Percentiles rank a stretch among this genome's conserved stretches.
phyloP scores from a whole-genome alignment of 2,329 filamentous ascomycete species.

The Sporothrix schenckii region DNA sequence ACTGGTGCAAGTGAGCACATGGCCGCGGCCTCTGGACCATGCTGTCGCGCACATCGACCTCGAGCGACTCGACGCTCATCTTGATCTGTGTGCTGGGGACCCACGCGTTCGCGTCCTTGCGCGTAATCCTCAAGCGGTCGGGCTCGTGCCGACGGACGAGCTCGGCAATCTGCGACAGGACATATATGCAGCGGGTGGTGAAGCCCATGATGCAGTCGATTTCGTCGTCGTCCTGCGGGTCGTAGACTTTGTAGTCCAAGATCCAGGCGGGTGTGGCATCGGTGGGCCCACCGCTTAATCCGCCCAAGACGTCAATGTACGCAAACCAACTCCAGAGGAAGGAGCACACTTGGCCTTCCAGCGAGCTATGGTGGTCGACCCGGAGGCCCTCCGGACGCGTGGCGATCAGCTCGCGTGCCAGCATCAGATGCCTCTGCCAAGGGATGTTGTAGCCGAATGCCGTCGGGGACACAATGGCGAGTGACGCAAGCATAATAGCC shows the following conservation, averaged over 20 bases:
- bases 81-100: conserved; percentile 58
- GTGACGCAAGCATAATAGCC: conserved; percentile 80
- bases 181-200: conserved; percentile 69
- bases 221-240: conserved; percentile 61
- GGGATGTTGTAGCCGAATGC: conserved; percentile 79
- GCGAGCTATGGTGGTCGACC: conserved; percentile 54
- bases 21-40: conserved; percentile 48
- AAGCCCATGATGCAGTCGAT: conserved; percentile 84
- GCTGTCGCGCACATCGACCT: conserved; percentile 63
- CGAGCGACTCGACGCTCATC: conserved; percentile 61
- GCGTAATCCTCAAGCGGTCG: conserved; percentile 28
- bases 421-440: conserved; percentile 77
- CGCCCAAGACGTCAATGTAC: conserved; percentile 79
- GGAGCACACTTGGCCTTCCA: conserved; percentile 63
- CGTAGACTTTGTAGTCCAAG: conserved; percentile 55
- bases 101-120: conserved; percentile 49
- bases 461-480: conserved; percentile 81
- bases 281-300: conserved; percentile 62
- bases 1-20: conserved; percentile 53
- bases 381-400: conserved; percentile 54
- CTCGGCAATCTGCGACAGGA: conserved; percentile 72
- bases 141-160: conserved; percentile 69
- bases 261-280: conserved; percentile 56
- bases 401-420: conserved; percentile 75
- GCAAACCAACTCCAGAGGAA: conserved; percentile 83